Evolutionary conservation across 139 green algal genomes (phyloP).

Genomic region (Volvox africanus): DNA sequence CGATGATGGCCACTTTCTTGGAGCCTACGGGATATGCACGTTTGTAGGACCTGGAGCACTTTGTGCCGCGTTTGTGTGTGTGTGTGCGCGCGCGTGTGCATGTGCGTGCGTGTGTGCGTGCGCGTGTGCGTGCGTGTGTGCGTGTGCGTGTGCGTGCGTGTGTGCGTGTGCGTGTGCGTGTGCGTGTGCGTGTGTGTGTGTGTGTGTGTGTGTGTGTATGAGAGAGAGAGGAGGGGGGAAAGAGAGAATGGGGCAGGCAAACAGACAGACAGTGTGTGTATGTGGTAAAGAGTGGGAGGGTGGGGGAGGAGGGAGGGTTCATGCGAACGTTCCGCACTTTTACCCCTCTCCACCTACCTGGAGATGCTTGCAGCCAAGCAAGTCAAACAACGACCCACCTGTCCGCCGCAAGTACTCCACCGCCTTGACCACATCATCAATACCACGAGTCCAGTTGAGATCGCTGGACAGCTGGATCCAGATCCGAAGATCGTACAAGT

Average conservation of each 20-base stretch:
- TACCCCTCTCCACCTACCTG: too few relatives aligned
- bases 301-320: not conserved
- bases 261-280: not conserved
- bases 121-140: not conserved
- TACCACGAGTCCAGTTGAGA: constrained; percentile 69
- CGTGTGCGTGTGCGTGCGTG: not conserved
- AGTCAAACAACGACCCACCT: not conserved
- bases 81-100: not conserved
- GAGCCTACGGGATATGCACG: not conserved
- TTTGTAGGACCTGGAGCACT: not conserved
- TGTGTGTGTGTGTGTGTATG: not conserved
- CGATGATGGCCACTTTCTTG: constrained; percentile 68
- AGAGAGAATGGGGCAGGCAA: not conserved
- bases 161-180: not conserved
- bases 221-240: not conserved
- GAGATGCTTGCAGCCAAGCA: too few relatives aligned
- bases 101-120: not conserved
- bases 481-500: too few relatives aligned
- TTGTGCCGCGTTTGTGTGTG: too few relatives aligned
- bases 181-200: not conserved
- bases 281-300: not conserved
- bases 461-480: constrained; percentile 56
- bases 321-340: too few relatives aligned
- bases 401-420: constrained; percentile 61
- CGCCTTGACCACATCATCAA: constrained; percentile 71